Evolutionary conservation across 768 basidiomycete species (phyloP).

Genomic region (Russula compacta): DNA sequence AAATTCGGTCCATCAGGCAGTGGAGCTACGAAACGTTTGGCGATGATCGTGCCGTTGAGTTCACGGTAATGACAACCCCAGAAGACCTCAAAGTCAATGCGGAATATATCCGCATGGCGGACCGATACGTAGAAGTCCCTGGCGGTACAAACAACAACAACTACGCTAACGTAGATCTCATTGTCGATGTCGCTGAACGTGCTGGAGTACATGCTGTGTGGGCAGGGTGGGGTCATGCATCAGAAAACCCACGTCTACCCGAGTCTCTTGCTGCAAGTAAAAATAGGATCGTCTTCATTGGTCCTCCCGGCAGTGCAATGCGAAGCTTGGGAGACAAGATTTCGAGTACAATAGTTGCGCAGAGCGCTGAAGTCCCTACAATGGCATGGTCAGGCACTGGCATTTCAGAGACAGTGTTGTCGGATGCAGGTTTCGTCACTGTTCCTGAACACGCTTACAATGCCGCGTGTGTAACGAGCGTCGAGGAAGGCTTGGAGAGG

Average conservation of each 20-base stretch:
- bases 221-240: constrained; percentile 99
- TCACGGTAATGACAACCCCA: constrained; percentile 99
- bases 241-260: constrained; percentile 94
- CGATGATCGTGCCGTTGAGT: constrained; percentile 90
- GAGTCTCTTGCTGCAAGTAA: constrained; percentile 88
- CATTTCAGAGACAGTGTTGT: constrained; percentile 77
- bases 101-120: constrained; percentile 99
- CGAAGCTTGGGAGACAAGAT: constrained; percentile 99
- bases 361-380: constrained; percentile 91
- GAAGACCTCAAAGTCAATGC: constrained; percentile 98
- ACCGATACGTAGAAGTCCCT: constrained; percentile 97
- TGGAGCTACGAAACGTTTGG: constrained; percentile 99
- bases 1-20: constrained; percentile 97
- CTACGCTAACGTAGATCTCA: constrained; percentile 98
- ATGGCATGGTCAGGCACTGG: constrained; percentile 99
- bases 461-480: constrained; percentile 78
- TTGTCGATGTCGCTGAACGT: constrained; percentile 96
- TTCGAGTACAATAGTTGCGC: constrained; percentile 98
- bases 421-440: constrained; percentile 81
- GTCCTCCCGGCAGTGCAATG: constrained; percentile 98
- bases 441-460: constrained; percentile 89
- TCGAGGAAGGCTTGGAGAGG: constrained; percentile 76
- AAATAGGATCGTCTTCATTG: constrained; percentile 97
- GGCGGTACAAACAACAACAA: constrained; percentile 99
- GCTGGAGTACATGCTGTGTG: constrained; percentile 98